Percentiles rank a stretch among this genome's conserved stretches.
phyloP scores from a whole-genome alignment of 1,284 basidiomycete species.

The Ceratobasidium sp. region DNA sequence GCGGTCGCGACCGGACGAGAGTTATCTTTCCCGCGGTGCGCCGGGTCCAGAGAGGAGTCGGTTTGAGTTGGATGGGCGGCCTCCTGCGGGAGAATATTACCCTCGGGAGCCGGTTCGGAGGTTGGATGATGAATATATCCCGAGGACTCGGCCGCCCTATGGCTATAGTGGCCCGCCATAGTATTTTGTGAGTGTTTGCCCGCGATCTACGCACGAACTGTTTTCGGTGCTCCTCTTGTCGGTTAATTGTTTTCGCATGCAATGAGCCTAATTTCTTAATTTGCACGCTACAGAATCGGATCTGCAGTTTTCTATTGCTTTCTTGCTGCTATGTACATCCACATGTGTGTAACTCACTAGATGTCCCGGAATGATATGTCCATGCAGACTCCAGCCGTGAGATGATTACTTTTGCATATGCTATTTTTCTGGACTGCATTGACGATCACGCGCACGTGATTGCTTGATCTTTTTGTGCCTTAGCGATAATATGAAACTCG shows the following conservation, averaged over 20 bases:
- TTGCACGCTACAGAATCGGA: background rate
- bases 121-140: slow-evolving; percentile 22
- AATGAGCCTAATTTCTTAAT: background rate
- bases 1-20: slow-evolving; percentile 30
- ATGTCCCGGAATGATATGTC: background rate
- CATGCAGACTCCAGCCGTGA: background rate
- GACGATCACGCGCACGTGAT: no score
- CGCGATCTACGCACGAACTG: background rate
- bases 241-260: background rate
- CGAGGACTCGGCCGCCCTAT: slow-evolving; percentile 22
- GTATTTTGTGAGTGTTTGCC: slow-evolving; percentile 8
- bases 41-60: slow-evolving; percentile 10
- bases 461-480: no score
- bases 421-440: no score
- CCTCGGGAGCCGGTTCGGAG: slow-evolving; percentile 17
- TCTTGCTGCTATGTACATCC: slow-evolving; percentile 16
- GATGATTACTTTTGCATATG: no score
- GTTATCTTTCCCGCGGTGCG: slow-evolving; percentile 13
- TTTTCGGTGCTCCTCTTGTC: background rate
- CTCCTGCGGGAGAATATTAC: slow-evolving; percentile 26
- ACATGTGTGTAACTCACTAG: slow-evolving; percentile 5
- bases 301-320: slow-evolving; percentile 6
- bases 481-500: no score
- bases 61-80: slow-evolving; percentile 12
- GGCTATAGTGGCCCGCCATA: background rate